Conservation (phyloP, 169 alveolate genomes). For the Plasmodium malariae region DNA sequence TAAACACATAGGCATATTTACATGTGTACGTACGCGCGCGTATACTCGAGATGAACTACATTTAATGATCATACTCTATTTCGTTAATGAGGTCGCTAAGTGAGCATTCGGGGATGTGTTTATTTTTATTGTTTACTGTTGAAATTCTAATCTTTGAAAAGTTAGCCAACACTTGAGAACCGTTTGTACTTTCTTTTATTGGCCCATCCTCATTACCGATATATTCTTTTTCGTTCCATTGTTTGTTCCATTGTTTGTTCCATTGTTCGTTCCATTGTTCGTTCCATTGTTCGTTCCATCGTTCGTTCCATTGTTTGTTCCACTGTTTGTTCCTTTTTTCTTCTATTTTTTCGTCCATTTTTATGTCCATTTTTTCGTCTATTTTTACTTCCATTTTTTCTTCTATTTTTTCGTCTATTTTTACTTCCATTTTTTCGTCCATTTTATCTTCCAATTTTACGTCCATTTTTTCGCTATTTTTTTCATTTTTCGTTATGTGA, state of each 20-base stretch:
- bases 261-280: too few relatives aligned
- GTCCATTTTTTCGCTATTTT: background rate
- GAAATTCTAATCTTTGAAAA: conserved; percentile 12
- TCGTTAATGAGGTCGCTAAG: conserved; percentile 11
- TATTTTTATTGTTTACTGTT: background rate
- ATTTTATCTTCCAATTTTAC: background rate
- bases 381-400: background rate
- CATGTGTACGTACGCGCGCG: too few relatives aligned
- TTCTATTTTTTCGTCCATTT: background rate
- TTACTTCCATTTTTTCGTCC: background rate
- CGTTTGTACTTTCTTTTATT: background rate
- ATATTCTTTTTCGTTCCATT: too few relatives aligned
- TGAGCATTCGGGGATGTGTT: background rate
- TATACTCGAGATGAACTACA: too few relatives aligned
- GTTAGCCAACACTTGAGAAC: background rate
- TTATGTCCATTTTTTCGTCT: background rate
- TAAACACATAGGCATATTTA: too few relatives aligned
- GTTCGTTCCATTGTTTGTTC: too few relatives aligned
- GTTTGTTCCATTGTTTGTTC: too few relatives aligned
- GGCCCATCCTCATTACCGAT: background rate
- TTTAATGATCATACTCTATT: too few relatives aligned
- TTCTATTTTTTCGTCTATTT: background rate
- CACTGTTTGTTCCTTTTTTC: background rate
- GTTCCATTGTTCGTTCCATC: too few relatives aligned
- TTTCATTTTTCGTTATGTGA: background rate